phyloP scores from a whole-genome alignment of 345 rosid species.

The Populus davidiana region DNA sequence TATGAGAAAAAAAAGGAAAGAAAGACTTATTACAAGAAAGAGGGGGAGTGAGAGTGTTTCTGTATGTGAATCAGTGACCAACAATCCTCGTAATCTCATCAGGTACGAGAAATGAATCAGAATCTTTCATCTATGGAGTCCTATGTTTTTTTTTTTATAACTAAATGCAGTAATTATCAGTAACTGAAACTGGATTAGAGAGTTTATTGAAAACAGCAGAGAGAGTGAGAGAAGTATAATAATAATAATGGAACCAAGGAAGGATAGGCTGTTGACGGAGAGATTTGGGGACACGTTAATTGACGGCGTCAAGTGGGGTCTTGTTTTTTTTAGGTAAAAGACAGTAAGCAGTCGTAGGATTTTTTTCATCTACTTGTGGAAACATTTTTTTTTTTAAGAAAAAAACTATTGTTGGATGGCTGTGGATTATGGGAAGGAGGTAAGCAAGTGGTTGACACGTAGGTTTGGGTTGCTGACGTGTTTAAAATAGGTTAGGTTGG shows the following conservation, averaged over 20 bases:
- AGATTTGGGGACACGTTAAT: background rate
- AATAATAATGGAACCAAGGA: background rate
- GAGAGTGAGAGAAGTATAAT: background rate
- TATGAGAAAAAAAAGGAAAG: background rate
- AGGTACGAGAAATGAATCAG: slow-evolving; percentile 4
- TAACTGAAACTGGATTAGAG: background rate
- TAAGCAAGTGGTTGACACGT: background rate
- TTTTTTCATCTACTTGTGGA: background rate
- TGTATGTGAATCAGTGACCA: background rate
- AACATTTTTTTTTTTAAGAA: background rate
- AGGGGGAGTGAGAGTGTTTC: background rate
- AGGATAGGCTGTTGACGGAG: background rate
- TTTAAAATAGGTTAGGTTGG: background rate
- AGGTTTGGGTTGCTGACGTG: background rate
- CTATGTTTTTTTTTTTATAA: background rate
- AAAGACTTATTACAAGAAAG: background rate
- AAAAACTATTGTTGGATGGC: background rate
- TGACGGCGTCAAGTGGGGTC: slow-evolving; percentile 12
- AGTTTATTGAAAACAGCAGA: background rate
- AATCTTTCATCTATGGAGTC: background rate
- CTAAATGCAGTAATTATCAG: background rate
- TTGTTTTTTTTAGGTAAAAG: background rate
- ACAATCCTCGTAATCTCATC: slow-evolving; percentile 5
- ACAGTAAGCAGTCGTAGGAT: background rate
- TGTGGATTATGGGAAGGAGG: background rate